Conservation (phyloP, 2,329 filamentous ascomycete genomes). For the Aureobasidium melanogenum region DNA sequence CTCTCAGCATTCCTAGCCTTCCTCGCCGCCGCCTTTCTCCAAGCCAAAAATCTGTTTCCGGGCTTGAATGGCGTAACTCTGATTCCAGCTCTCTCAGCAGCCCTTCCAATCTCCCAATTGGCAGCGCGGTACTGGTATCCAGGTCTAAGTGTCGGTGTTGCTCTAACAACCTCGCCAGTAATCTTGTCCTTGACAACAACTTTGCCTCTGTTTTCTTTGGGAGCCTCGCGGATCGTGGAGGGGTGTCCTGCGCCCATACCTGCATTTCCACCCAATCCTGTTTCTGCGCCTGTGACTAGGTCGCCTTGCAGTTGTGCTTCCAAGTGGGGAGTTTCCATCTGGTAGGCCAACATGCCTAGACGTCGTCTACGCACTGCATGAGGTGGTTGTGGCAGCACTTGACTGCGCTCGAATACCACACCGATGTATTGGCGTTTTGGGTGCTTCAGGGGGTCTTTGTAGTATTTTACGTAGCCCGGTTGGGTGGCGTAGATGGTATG, state of each 20-base stretch:
- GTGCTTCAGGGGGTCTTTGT: conserved; percentile 74
- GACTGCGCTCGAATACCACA: conserved; percentile 74
- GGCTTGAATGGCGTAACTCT: conserved; percentile 47
- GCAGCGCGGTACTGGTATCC: conserved; percentile 56
- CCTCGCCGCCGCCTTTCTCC: conserved; percentile 50
- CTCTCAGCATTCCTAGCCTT: conserved; percentile 44
- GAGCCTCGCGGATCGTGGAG: conserved; percentile 18
- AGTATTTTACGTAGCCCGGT: conserved; percentile 92
- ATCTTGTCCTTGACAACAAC: conserved; percentile 19
- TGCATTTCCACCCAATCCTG: conserved; percentile 14
- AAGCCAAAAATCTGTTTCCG: conserved; percentile 55
- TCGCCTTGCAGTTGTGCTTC: conserved; percentile 10
- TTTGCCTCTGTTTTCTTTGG: conserved; percentile 16
- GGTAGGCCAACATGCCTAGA: conserved; percentile 60
- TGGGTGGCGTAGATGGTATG: conserved; percentile 87
- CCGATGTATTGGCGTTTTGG: conserved; percentile 91
- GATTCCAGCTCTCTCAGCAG: conserved; percentile 51
- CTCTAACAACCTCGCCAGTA: conserved; percentile 22
- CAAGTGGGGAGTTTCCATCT: conserved; percentile 20
- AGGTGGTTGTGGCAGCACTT: conserved; percentile 66
- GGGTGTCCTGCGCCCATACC: conserved; percentile 15
- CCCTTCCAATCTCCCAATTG: conserved; percentile 60
- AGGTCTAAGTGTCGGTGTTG: conserved; percentile 36
- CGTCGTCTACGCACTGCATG: conserved; percentile 67
- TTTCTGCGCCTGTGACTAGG: conserved; percentile 12